Percentiles rank a stretch among this genome's conserved stretches.
These are phyloP conservation scores for Artomyces pyxidatus DNA, from an alignment of 768 basidiomycete genomes.

Conservation along the genomic window DNA sequence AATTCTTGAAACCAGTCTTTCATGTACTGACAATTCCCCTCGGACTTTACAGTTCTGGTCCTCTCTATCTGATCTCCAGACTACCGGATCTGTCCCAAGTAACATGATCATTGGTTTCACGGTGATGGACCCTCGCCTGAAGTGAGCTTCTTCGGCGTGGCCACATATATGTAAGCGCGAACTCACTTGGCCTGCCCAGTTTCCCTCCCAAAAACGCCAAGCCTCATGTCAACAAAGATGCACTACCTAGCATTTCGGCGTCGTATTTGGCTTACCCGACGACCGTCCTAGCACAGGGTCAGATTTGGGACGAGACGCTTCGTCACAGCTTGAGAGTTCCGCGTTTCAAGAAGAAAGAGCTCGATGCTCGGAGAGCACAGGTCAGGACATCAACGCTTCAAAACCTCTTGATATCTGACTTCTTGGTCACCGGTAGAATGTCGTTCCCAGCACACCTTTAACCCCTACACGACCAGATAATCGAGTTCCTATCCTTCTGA, in stretches of 20 bases:
- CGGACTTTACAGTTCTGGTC: slow-evolving; percentile 53
- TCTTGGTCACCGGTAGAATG: slow-evolving; percentile 37
- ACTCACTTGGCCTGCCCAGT: slow-evolving; percentile 28
- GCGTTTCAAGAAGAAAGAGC: slow-evolving; percentile 71
- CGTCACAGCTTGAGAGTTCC: slow-evolving; percentile 50
- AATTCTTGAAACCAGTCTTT: background rate
- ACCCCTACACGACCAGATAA: slow-evolving; percentile 66
- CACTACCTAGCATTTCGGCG: slow-evolving; percentile 19
- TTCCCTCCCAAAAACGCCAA: slow-evolving; percentile 80
- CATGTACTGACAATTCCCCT: background rate
- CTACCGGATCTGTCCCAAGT: slow-evolving; percentile 58
- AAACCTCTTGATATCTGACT: background rate
- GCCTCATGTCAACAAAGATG: slow-evolving; percentile 22
- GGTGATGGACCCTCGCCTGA: slow-evolving; percentile 81
- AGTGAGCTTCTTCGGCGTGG: slow-evolving; percentile 37
- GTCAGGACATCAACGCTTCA: slow-evolving; percentile 29
- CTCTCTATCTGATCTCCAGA: slow-evolving; percentile 49
- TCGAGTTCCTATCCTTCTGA: slow-evolving; percentile 74
- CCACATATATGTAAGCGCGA: background rate
- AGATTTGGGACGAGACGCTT: slow-evolving; percentile 62
- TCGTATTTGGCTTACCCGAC: slow-evolving; percentile 44
- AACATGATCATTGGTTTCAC: slow-evolving; percentile 74
- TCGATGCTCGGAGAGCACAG: slow-evolving; percentile 76
- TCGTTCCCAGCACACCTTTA: slow-evolving; percentile 71
- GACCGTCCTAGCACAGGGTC: slow-evolving; percentile 48